Evolutionary conservation across 2,329 filamentous ascomycete genomes (phyloP), one percentile per base, ranked within the genome.

Genomic region (Drechslerella dactyloides): DNA sequence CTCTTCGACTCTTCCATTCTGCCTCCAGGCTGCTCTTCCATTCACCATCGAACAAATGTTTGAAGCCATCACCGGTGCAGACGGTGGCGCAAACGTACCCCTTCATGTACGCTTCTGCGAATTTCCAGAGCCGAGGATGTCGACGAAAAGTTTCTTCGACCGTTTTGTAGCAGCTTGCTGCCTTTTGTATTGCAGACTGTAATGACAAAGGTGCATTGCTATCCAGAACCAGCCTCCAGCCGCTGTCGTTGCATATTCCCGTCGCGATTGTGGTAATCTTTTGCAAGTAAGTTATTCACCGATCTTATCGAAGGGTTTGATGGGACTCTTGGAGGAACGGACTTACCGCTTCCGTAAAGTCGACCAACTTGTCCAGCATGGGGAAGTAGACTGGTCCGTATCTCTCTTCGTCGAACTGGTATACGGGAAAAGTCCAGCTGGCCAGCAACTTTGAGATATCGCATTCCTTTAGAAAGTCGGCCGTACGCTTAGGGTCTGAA

Each of bases 91-190:
- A 55, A 7, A 61, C 33, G 23, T 55, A 56, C 1, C 64, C 64
- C 51, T 50, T 58, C 13, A 69, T 58, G 19, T 69, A 69, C 6
- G 50, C 50, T 19, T 69, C 56, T 7, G 64, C 51, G 24, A 69
- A 69, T 33, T 56, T 61, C 51, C 51, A 46, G 23, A 69, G 50
- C 42, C 56, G 46, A 1, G 54, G 50, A 33, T 69, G 56, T 8
- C 24, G 5, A 0, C 50, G 30, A 56, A 59, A 57, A 11, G 64
- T 13, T 1, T 30, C 53, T 56, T 51, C 10, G 21, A 61, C 21
- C 6, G 56, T 21, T 1, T 21, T 40, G 8, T 69, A 61, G n/a
- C 55, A 27, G 5, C 1, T 8, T 10, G 33, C 7, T 19, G 56
- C 50, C 6, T 27, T 27, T 35, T 61, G 30, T 1, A 44, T 44